Evolutionary conservation across 306 rosid genomes (phyloP), one percentile per base, ranked within the genome.

Genomic region (Cicer pinnatifidum): DNA sequence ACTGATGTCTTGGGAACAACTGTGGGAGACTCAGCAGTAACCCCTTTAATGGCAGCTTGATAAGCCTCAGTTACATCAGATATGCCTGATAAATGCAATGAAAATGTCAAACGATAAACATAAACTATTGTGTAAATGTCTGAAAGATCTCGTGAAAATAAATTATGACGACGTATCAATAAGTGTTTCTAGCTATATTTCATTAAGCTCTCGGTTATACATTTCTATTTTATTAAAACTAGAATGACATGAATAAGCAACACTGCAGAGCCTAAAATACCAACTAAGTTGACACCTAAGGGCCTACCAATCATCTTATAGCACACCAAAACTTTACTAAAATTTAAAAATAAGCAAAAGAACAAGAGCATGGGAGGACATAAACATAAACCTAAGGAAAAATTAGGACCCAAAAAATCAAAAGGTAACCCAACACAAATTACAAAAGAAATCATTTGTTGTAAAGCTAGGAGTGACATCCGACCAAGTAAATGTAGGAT

Each of bases 31-130:
- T 89, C 90, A 0, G 87, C 83, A 39, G 85, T 61, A 60, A 79
- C 93, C 48, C 82, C 84, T 75, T 86, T 94, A 68, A 90, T 84
- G 85, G 97, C 91, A 54, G 96, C 96, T 81, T 77, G 79, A 83
- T 95, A 91, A 13, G 96, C 90, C 78, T 90, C 97, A 5, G 87
- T 80, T 20, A 95, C 97, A 67, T 95, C 99, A 8, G 97, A 90
- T 84, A 95, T 84, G 72, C 99, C 99, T 91, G 84, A 47, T 16
- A 67, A 73, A 75, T 44, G 58, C 82, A 72, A 66, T 41, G 40
- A 77, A 68, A 67, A 77, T 46, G 48, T 9, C 7, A 67, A 67
- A 39, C 17, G 9, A 75, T 46, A 33, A 44, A 39, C 59, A 11
- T 38, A 63, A 19, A 19, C 61, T 17, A 19, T 3, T 19, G 33